Base-by-base conservation (phyloP, 805 yeast species). In the Metschnikowia arizonensis region DNA sequence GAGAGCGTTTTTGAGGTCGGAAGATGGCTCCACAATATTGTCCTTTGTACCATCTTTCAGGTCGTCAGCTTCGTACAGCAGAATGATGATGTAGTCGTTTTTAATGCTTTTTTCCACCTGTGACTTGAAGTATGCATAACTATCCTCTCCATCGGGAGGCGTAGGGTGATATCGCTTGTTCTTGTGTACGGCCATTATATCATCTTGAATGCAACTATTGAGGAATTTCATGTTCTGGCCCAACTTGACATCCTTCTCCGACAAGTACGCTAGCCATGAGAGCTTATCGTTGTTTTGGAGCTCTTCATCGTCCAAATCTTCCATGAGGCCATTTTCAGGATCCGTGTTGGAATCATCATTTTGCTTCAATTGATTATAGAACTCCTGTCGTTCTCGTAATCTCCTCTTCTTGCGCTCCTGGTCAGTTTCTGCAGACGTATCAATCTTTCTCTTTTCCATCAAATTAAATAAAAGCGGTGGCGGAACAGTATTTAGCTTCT, bases 181-280 rank as follows among this genome's bases (percentile, higher is more conserved):
- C 15, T 52, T 50, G 39, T 63, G 66, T 36, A 61, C 60, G 36
- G 56, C 49, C 42, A 64, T 41, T 41, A 60, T 56, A 37, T 64
- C 64, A 12, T 56, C 52, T 12, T 57, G 59, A 18, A 68, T 53
- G 18, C 58, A 49, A 10, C 69, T 61, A 45, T 61, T 63, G 40
- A 62, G 46, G 44, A 60, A 67, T 49, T 66, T 66, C 49, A 65
- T 54, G 50, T 65, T 66, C 43, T 68, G 69, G 11, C 74, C 74
- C 64, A 52, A 56, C 57, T 50, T 62, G 57, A 47, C 53, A 57
- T 57, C 68, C 50, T 65, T 64, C 50, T 52, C 65, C 41, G 48
- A 70, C 63, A 63, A 65, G 48, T 65, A 72, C 54, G 62, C 66
- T 44, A 62, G 60, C 73, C 72, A 74, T 47, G 53, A 50, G 14